Evolutionary conservation across 257 asterid species (phyloP).

Genomic region (Nyctanthes arbortristis): DNA sequence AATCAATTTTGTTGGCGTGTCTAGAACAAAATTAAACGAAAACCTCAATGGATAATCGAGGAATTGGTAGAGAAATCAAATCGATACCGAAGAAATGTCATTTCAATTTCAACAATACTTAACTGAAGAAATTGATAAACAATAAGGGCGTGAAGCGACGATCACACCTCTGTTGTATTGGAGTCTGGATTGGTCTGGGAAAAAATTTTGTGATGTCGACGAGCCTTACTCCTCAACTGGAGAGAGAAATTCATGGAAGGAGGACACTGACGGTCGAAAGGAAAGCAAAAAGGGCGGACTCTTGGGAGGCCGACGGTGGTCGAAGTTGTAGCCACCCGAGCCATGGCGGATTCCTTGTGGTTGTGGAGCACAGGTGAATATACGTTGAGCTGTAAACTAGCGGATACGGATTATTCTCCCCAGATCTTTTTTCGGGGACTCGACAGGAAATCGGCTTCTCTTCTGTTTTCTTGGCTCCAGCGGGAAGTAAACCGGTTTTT

Average conservation of each 20-base stretch:
- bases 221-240: slow-evolving; percentile 28
- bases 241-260: slow-evolving; percentile 30
- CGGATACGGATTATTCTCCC: slow-evolving; percentile 11
- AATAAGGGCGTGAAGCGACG: background rate
- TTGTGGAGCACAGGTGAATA: slow-evolving; percentile 26
- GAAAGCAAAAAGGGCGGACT: slow-evolving; percentile 32
- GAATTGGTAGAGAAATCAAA: background rate
- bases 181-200: slow-evolving; percentile 57
- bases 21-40: background rate
- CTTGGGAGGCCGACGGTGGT: slow-evolving; percentile 44
- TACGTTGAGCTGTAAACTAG: slow-evolving; percentile 9
- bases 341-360: slow-evolving; percentile 56
- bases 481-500: background rate
- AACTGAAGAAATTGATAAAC: background rate
- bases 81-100: background rate
- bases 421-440: background rate
- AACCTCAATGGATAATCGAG: background rate
- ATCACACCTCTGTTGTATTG: slow-evolving; percentile 36
- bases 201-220: slow-evolving; percentile 32
- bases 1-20: background rate
- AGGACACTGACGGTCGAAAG: slow-evolving; percentile 26
- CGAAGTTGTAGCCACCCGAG: slow-evolving; percentile 61
- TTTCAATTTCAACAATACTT: background rate
- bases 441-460: background rate
- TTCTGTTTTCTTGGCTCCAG: background rate